phyloP scores from a whole-genome alignment of 2,329 filamentous ascomycete genomes.

The Fusarium sp. region DNA sequence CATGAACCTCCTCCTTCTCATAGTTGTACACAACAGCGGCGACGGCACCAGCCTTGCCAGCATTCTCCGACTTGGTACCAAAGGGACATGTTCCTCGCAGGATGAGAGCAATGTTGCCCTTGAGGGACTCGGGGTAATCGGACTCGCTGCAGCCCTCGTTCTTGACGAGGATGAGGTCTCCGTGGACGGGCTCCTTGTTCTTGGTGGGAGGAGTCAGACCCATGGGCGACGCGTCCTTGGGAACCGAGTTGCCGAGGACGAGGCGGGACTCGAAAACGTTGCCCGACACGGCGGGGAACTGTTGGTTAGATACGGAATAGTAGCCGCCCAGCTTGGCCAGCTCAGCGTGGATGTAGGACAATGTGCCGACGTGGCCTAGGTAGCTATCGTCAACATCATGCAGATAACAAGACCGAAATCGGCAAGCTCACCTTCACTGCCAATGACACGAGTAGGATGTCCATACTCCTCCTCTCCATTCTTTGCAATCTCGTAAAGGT shows the following conservation, averaged over 20 bases:
- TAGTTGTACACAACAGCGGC: slow-evolving; percentile 83
- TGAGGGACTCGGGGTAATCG: slow-evolving; percentile 71
- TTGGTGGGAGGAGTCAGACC: slow-evolving; percentile 75
- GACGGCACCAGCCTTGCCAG: slow-evolving; percentile 76
- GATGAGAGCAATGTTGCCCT: slow-evolving; percentile 77
- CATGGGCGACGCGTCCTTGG: slow-evolving; percentile 67
- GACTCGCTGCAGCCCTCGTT: slow-evolving; percentile 72
- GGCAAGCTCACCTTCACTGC: slow-evolving; percentile 66
- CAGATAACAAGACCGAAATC: slow-evolving; percentile 2
- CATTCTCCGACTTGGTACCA: slow-evolving; percentile 75
- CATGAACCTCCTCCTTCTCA: slow-evolving; percentile 70
- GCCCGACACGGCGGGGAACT: slow-evolving; percentile 72
- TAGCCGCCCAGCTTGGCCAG: slow-evolving; percentile 68
- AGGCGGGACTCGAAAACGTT: slow-evolving; percentile 70
- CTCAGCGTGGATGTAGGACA: slow-evolving; percentile 71
- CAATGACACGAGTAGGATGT: slow-evolving; percentile 78
- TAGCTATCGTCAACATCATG: slow-evolving; percentile 41
- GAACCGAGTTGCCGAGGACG: slow-evolving; percentile 65
- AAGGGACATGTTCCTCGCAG: slow-evolving; percentile 78
- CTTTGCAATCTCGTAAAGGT: slow-evolving; percentile 73
- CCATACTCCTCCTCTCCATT: slow-evolving; percentile 70
- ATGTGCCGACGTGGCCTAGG: slow-evolving; percentile 73
- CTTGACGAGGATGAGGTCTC: slow-evolving; percentile 68
- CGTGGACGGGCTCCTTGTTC: slow-evolving; percentile 69
- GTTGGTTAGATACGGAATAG: slow-evolving; percentile 73